Evolutionary conservation across 1,284 basidiomycete species (phyloP).

Genomic region (Trichosporon faecale): DNA sequence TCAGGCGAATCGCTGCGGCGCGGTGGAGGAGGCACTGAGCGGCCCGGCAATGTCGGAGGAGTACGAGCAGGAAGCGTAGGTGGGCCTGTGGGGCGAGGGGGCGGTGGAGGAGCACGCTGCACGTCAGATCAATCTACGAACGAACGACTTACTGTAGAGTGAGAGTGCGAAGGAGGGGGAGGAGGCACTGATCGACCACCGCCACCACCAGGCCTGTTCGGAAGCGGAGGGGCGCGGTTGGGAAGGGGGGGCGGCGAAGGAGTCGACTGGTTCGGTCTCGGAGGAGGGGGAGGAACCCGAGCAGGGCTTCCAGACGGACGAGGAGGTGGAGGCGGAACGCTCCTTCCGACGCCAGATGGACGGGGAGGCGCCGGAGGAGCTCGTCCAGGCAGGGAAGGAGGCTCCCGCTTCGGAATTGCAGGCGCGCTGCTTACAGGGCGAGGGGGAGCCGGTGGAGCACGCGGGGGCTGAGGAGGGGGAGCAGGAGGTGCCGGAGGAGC

Average conservation of each 20-base stretch:
- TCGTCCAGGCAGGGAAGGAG: conserved; percentile 64
- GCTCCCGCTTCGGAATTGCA: conserved; percentile 60
- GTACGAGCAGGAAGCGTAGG: conserved; percentile 40
- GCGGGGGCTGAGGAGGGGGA: conserved; percentile 14
- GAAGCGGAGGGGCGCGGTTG: conserved; percentile 46
- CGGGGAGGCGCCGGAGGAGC: conserved; percentile 4
- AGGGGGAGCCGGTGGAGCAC: conserved; percentile 56
- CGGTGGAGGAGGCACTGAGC: conserved; percentile 32
- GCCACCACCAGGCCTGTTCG: conserved; percentile 41
- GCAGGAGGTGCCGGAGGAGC: conserved; percentile 56
- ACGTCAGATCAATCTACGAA: conserved; percentile 16
- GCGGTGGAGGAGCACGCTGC: conserved; percentile 36
- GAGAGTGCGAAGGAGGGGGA: conserved; percentile 52
- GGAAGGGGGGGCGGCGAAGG: conserved; percentile 39
- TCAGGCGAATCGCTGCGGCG: conserved; percentile 14
- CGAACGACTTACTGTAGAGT: conserved; percentile 40
- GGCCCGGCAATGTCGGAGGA: conserved; percentile 28
- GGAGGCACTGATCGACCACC: conserved; percentile 35
- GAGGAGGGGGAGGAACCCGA: background rate
- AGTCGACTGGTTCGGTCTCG: background rate
- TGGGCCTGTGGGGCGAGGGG: conserved; percentile 44
- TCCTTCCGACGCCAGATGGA: conserved; percentile 46
- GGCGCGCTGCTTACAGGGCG: conserved; percentile 55
- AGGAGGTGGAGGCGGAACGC: conserved; percentile 13
- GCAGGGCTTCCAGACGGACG: background rate